phyloP scores from a whole-genome alignment of 73 alveolate genomes.

The Paramecium sonneborni region DNA sequence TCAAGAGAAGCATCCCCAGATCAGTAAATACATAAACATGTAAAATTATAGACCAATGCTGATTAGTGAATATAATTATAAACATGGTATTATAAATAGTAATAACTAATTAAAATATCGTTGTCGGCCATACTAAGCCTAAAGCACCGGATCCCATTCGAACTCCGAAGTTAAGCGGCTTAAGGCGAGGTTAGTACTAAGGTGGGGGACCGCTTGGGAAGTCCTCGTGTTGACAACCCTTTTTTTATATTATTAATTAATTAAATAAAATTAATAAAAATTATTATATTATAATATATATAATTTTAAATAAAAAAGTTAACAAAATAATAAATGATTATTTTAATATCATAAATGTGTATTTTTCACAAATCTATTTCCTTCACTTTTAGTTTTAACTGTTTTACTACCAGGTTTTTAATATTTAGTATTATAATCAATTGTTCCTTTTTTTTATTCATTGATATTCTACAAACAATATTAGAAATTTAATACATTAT shows the following conservation, averaged over 20 bases:
- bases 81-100: not conserved
- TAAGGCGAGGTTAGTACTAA: slow-evolving; percentile 99
- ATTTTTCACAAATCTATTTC: slow-evolving; percentile 48
- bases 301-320: too few relatives aligned
- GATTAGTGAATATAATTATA: not conserved
- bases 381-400: slow-evolving; percentile 41
- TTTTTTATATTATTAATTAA: slow-evolving; percentile 32
- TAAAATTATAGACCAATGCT: not conserved
- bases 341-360: not conserved
- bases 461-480: not conserved
- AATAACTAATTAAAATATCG: not conserved
- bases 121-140: slow-evolving; percentile 99
- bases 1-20: not conserved
- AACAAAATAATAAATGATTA: not conserved
- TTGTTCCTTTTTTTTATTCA: slow-evolving; percentile 1
- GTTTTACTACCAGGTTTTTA: slow-evolving; percentile 44
- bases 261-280: too few relatives aligned
- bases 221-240: slow-evolving; percentile 93
- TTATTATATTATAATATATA: not conserved
- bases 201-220: slow-evolving; percentile 99
- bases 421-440: slow-evolving; percentile 18
- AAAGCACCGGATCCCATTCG: slow-evolving; percentile 99
- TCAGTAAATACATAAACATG: not conserved
- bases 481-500: not conserved
- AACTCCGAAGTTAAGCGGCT: slow-evolving; percentile 99